phyloP scores from a whole-genome alignment of 495 filamentous ascomycete species.

The Annulohypoxylon maeteangense region DNA sequence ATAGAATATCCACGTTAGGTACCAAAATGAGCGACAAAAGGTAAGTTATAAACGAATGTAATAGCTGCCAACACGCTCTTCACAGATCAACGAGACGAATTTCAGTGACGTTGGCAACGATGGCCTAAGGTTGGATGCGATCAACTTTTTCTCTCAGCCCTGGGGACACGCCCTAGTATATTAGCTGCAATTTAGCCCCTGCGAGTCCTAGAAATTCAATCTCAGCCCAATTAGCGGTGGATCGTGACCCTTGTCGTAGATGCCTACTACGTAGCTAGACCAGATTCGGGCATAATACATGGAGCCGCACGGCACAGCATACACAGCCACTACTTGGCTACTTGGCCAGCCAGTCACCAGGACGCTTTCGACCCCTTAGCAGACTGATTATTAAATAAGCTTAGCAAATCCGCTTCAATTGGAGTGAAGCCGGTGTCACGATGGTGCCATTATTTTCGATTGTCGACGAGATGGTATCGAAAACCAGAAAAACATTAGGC shows the following conservation, averaged over 20 bases:
- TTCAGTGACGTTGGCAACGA: neutral
- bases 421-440: too few species aligned
- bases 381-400: neutral
- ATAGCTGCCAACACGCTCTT: neutral
- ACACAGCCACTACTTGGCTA: slow-evolving; percentile 11
- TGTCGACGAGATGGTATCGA: too few species aligned
- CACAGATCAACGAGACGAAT: neutral
- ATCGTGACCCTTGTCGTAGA: slow-evolving; percentile 5
- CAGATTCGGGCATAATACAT: neutral
- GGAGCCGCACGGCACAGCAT: slow-evolving; percentile 14
- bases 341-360: neutral
- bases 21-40: slow-evolving; percentile 1
- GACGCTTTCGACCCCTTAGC: neutral
- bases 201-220: neutral
- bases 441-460: too few species aligned
- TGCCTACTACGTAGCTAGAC: slow-evolving; percentile 2
- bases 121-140: neutral
- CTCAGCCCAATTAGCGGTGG: neutral
- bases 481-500: too few species aligned
- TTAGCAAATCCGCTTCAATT: too few species aligned
- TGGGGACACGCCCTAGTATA: neutral
- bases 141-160: slow-evolving; percentile 15
- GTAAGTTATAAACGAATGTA: slow-evolving; percentile 19
- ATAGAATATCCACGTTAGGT: neutral
- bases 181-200: slow-evolving; percentile 3